Conservation (phyloP, 164 flowering plant genomes). For the Piper longum region DNA sequence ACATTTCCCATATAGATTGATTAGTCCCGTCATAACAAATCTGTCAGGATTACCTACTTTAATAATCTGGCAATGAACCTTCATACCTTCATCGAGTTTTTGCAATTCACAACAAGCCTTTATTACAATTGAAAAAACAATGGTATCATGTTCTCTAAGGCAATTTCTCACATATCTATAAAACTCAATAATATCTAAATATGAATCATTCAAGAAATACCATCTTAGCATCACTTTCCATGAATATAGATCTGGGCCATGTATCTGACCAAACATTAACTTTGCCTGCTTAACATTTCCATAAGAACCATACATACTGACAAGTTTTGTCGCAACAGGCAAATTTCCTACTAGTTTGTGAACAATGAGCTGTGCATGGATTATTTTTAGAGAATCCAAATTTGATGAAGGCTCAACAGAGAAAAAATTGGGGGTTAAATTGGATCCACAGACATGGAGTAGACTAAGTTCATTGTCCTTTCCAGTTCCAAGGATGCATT, state of each 20-base stretch:
- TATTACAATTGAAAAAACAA: constrained; percentile 46
- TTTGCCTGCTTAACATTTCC: constrained; percentile 37
- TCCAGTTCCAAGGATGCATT: not conserved
- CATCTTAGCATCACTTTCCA: constrained; percentile 66
- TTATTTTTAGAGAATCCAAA: constrained; percentile 18
- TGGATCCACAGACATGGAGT: not conserved
- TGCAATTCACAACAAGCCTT: constrained; percentile 55
- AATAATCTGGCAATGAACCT: constrained; percentile 40
- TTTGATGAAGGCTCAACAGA: constrained; percentile 30
- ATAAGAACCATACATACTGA: constrained; percentile 42
- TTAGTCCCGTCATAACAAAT: constrained; percentile 46
- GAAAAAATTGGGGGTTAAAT: not conserved
- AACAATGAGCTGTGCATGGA: constrained; percentile 34
- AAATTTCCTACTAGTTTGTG: constrained; percentile 27
- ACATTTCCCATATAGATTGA: constrained; percentile 60
- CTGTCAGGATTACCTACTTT: constrained; percentile 46
- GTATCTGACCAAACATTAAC: constrained; percentile 38
- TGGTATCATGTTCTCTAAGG: constrained; percentile 25
- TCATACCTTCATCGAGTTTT: constrained; percentile 35
- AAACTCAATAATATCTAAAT: constrained; percentile 28
- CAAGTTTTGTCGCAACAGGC: constrained; percentile 32
- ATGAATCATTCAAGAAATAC: constrained; percentile 35
- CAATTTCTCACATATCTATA: constrained; percentile 32
- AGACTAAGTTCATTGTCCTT: not conserved
- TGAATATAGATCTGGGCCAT: constrained; percentile 39